These are phyloP conservation scores for Peronospora tabacina DNA, from an alignment of 352 stramenopile genomes.

Conservation along the genomic window DNA sequence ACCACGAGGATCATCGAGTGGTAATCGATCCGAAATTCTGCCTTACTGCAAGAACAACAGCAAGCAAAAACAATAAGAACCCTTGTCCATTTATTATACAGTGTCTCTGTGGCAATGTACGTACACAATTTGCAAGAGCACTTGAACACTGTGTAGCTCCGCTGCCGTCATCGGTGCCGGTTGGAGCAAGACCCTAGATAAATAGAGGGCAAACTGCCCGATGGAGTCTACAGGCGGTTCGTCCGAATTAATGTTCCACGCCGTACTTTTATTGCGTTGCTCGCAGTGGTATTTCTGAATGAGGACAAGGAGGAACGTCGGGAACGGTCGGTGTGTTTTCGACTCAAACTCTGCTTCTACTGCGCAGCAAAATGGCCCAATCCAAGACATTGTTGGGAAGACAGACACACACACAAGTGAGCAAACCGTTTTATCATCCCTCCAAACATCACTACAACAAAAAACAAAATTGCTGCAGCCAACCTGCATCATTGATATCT, in stretches of 20 bases:
- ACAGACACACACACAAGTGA: slow-evolving; percentile 24
- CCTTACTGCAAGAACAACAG: slow-evolving; percentile 25
- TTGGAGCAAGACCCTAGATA: slow-evolving; percentile 54
- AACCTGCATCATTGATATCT: slow-evolving; percentile 58
- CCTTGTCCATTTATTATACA: not conserved
- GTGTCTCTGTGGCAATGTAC: slow-evolving; percentile 14
- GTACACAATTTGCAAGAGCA: slow-evolving; percentile 80
- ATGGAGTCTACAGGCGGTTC: slow-evolving; percentile 76
- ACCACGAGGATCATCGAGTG: slow-evolving; percentile 31
- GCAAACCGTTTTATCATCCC: not conserved
- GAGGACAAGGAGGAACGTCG: slow-evolving; percentile 58
- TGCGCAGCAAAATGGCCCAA: slow-evolving; percentile 33
- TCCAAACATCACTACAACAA: slow-evolving; percentile 1
- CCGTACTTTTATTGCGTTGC: slow-evolving; percentile 37
- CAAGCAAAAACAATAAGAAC: slow-evolving; percentile 1
- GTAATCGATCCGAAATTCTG: slow-evolving; percentile 36
- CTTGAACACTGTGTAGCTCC: slow-evolving; percentile 63
- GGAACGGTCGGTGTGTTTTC: slow-evolving; percentile 71
- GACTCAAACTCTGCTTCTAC: slow-evolving; percentile 83
- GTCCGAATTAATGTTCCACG: slow-evolving; percentile 47
- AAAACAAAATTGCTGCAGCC: slow-evolving; percentile 3
- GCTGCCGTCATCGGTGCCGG: slow-evolving; percentile 42
- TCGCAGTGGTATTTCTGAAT: slow-evolving; percentile 85
- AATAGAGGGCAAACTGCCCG: slow-evolving; percentile 69
- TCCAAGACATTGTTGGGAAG: slow-evolving; percentile 15